phyloP scores from a whole-genome alignment of 495 filamentous ascomycete species.

The Sabuloglossum arenarium region DNA sequence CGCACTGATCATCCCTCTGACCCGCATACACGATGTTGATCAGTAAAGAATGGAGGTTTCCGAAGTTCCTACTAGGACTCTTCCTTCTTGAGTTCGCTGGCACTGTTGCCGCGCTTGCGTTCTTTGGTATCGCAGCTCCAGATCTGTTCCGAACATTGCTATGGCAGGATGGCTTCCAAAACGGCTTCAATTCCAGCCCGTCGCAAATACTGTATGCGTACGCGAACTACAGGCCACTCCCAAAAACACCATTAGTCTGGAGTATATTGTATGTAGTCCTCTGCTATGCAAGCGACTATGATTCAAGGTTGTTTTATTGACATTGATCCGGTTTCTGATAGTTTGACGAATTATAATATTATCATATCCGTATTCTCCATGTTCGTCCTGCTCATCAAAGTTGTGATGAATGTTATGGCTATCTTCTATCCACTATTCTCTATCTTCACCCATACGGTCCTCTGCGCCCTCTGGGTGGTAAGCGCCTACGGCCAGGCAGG shows the following conservation, averaged over 20 bases:
- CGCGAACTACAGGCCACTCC: constrained; percentile 49
- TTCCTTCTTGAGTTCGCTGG: constrained; percentile 49
- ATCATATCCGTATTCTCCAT: constrained; percentile 57
- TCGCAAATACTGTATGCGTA: constrained; percentile 48
- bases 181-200: constrained; percentile 71
- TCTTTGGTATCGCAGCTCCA: constrained; percentile 66
- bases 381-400: constrained; percentile 44
- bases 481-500: constrained; percentile 56
- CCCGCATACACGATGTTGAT: constrained; percentile 5
- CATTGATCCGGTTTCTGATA: constrained; percentile 18
- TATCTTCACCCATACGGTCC: constrained; percentile 30
- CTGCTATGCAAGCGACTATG: background rate
- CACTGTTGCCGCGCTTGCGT: constrained; percentile 46
- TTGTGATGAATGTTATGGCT: constrained; percentile 46
- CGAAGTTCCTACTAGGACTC: constrained; percentile 38
- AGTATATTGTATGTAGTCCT: constrained; percentile 44
- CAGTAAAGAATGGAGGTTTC: constrained; percentile 40
- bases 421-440: constrained; percentile 51
- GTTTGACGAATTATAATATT: constrained; percentile 62
- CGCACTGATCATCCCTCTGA: background rate
- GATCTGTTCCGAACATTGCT: constrained; percentile 57
- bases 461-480: constrained; percentile 43
- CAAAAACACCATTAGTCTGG: constrained; percentile 57
- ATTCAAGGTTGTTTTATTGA: background rate
- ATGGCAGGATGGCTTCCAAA: constrained; percentile 61